phyloP scores from a whole-genome alignment of 2,329 filamentous ascomycete genomes.

The Chaetomium olivaceum region DNA sequence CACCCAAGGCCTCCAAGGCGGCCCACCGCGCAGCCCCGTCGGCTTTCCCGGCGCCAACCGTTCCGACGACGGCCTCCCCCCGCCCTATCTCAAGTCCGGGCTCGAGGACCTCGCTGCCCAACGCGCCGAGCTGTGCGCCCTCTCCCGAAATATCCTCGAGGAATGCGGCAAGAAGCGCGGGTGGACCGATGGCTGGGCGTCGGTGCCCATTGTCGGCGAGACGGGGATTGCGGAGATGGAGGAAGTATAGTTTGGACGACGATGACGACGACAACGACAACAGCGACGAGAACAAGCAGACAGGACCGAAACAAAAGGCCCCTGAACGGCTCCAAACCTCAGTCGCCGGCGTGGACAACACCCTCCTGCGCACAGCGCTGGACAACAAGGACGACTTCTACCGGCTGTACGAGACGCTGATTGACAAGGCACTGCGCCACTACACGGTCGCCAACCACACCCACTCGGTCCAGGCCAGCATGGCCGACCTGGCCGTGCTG shows the following conservation, averaged over 20 bases:
- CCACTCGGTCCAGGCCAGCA: conserved; percentile 73
- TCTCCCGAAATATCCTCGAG: conserved; percentile 79
- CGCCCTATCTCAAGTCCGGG: conserved; percentile 61
- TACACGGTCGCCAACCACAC: conserved; percentile 76
- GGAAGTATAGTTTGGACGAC: conserved; percentile 56
- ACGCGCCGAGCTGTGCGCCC: conserved; percentile 76
- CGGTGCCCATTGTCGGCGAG: conserved; percentile 54
- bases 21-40: conserved; percentile 49
- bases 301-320: conserved; percentile 24
- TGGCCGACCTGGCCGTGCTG: conserved; percentile 82
- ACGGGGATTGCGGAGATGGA: conserved; percentile 53
- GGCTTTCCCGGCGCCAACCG: conserved; percentile 54
- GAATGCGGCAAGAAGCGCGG: conserved; percentile 68
- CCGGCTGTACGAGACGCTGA: conserved; percentile 71
- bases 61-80: conserved; percentile 46
- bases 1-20: conserved; percentile 42
- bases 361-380: conserved; percentile 61
- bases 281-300: no score
- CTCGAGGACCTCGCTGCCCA: conserved; percentile 80
- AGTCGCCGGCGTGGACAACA: conserved; percentile 53
- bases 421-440: conserved; percentile 78
- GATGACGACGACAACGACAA: conserved; percentile 35
- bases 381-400: conserved; percentile 65
- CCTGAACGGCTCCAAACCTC: conserved; percentile 29
- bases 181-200: conserved; percentile 77